Conservation (phyloP, 2,329 filamentous ascomycete species). For the Hypoxylon sp. region DNA sequence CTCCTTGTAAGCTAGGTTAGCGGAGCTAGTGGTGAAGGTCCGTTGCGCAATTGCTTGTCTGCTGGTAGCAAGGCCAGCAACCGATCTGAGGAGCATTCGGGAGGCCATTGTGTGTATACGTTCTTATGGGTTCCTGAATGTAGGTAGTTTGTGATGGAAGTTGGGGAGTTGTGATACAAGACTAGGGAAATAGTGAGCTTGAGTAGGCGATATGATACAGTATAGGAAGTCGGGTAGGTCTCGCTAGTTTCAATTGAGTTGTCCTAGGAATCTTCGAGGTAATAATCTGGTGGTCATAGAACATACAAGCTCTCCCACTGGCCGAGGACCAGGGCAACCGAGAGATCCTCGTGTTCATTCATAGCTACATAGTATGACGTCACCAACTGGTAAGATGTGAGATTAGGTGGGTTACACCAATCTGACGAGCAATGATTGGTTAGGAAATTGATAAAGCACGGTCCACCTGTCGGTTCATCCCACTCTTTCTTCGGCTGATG, state of each 20-base stretch:
- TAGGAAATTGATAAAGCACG: slow-evolving; percentile 6
- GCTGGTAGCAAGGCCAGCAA: slow-evolving; percentile 45
- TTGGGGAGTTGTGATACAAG: slow-evolving; percentile 15
- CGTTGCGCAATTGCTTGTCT: slow-evolving; percentile 48
- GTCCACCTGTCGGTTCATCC: slow-evolving; percentile 17
- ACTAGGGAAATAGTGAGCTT: slow-evolving; percentile 16
- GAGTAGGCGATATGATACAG: slow-evolving; percentile 3
- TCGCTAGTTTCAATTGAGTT: slow-evolving; percentile 29
- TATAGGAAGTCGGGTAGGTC: slow-evolving; percentile 19
- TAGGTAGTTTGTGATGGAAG: slow-evolving; percentile 3
- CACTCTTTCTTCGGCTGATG: slow-evolving; percentile 32
- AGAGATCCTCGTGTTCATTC: slow-evolving; percentile 25
- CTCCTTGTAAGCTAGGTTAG: slow-evolving; percentile 50
- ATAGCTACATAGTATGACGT: slow-evolving; percentile 33
- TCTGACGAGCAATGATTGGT: slow-evolving; percentile 31
- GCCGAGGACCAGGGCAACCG: slow-evolving; percentile 31
- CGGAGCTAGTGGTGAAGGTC: slow-evolving; percentile 47
- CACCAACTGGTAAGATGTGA: slow-evolving; percentile 34
- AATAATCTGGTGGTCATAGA: slow-evolving; percentile 43
- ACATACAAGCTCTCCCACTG: slow-evolving; percentile 33
- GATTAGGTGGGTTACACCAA: slow-evolving; percentile 30
- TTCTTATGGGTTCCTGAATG: background rate
- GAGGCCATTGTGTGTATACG: slow-evolving; percentile 52
- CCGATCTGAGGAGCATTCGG: slow-evolving; percentile 49
- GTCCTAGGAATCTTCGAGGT: slow-evolving; percentile 36